Evolutionary conservation across 2,329 filamentous ascomycete genomes (phyloP).

Genomic region (Chalara sp.): DNA sequence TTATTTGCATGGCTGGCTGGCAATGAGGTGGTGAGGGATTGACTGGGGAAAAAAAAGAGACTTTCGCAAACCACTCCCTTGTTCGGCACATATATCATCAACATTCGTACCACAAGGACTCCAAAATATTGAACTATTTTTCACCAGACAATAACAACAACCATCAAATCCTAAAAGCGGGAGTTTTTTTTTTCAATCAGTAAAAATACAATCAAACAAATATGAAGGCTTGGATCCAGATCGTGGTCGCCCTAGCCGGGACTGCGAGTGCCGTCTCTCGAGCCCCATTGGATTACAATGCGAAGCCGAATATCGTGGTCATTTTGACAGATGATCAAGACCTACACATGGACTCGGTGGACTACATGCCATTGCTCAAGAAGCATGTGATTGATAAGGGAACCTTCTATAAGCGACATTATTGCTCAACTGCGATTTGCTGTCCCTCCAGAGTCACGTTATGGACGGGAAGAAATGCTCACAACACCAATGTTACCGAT

Average conservation of each 20-base stretch:
- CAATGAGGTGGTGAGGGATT: too few species aligned
- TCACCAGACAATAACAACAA: too few species aligned
- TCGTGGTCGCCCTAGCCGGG: conserved; percentile 7
- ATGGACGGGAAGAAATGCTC: conserved; percentile 54
- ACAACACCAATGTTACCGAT: conserved; percentile 56
- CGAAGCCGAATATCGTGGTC: conserved; percentile 51
- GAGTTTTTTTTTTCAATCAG: too few species aligned
- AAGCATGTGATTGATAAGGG: conserved; percentile 49
- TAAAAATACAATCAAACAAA: too few species aligned
- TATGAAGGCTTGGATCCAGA: too few species aligned
- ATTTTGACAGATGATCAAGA: conserved; percentile 62
- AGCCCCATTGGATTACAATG: conserved; percentile 6
- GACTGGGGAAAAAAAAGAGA: too few species aligned
- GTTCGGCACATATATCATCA: too few species aligned
- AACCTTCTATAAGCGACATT: conserved; percentile 49
- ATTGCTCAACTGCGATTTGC: conserved; percentile 54
- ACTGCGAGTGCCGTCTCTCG: conserved; percentile 8
- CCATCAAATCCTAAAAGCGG: too few species aligned
- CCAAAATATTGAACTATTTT: too few species aligned
- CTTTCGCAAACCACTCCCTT: too few species aligned
- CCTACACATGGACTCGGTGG: conserved; percentile 49
- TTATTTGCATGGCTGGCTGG: too few species aligned
- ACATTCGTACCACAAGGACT: too few species aligned
- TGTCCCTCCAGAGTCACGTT: conserved; percentile 56
- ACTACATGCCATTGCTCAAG: conserved; percentile 48